Conservation (phyloP, 1,284 basidiomycete genomes). For the Rugosomyces carneus region DNA sequence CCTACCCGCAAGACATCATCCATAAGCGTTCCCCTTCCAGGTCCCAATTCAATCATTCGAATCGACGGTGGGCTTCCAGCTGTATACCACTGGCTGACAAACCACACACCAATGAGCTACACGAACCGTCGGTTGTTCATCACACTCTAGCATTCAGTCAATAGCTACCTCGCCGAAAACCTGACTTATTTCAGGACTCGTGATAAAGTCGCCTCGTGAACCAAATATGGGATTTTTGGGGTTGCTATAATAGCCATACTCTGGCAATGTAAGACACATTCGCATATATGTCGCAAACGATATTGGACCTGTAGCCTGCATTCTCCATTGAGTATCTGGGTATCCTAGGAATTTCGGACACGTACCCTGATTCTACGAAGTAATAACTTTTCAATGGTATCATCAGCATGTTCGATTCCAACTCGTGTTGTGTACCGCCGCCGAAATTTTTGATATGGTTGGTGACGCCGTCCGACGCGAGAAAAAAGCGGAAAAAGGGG, state of each 20-base stretch:
- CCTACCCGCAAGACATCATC: conserved; percentile 84
- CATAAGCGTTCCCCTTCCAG: conserved; percentile 91
- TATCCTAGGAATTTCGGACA: background rate
- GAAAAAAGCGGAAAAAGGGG: background rate
- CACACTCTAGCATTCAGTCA: conserved; percentile 17
- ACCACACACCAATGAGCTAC: conserved; percentile 84
- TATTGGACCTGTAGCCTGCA: conserved; percentile 80
- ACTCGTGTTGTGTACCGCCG: background rate
- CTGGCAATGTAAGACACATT: conserved; percentile 82
- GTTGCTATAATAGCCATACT: conserved; percentile 86
- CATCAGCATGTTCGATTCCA: too few relatives aligned
- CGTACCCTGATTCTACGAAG: conserved; percentile 62
- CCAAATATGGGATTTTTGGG: conserved; percentile 76
- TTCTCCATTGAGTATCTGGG: conserved; percentile 4
- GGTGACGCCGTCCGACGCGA: background rate
- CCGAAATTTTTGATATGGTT: background rate
- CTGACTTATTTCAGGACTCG: conserved; percentile 95
- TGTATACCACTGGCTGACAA: conserved; percentile 73
- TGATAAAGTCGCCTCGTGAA: conserved; percentile 87
- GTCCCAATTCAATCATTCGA: conserved; percentile 88
- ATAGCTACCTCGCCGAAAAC: conserved; percentile 87
- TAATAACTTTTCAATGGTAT: conserved; percentile 58
- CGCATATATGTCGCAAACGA: conserved; percentile 86
- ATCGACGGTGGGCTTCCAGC: conserved; percentile 48
- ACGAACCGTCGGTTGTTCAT: conserved; percentile 32